These are phyloP conservation scores for Crithidia thermophila DNA, from an alignment of 208 protist species.

Conservation along the genomic window DNA sequence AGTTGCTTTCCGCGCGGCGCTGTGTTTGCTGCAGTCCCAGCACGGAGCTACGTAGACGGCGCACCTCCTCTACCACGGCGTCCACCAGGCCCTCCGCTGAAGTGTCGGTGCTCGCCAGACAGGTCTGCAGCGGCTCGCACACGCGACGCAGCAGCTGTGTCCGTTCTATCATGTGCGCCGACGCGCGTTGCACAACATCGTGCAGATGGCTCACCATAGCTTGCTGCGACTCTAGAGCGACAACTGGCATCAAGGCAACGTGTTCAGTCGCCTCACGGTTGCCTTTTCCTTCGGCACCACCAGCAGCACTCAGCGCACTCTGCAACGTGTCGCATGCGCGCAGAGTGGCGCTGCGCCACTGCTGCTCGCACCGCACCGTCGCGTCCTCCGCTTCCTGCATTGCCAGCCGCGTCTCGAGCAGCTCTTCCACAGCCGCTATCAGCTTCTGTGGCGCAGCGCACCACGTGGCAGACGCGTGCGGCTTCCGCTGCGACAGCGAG, in stretches of 20 bases:
- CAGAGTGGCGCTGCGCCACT: background rate
- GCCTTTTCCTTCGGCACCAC: no score
- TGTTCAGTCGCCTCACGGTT: no score
- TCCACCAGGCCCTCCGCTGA: constrained; percentile 2
- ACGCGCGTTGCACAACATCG: background rate
- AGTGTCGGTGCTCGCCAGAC: constrained; percentile 3
- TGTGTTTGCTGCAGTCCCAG: background rate
- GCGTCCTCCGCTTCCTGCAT: background rate
- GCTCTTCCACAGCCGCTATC: background rate
- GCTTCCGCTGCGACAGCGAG: background rate
- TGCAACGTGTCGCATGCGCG: background rate
- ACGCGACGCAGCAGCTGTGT: background rate
- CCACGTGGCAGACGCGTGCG: background rate
- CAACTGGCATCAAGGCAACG: no score
- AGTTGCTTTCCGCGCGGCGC: background rate
- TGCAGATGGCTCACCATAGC: background rate
- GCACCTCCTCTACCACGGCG: constrained; percentile 7
- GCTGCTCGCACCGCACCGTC: background rate
- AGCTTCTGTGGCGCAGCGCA: background rate
- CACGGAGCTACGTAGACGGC: background rate
- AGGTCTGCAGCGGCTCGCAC: constrained; percentile 7
- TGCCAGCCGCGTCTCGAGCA: background rate
- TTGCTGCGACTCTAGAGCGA: background rate
- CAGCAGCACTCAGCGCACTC: background rate
- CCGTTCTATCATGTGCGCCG: background rate